These are phyloP conservation scores for Hypoxylon sp. DNA, from an alignment of 2,329 filamentous ascomycete genomes.

Conservation along the genomic window DNA sequence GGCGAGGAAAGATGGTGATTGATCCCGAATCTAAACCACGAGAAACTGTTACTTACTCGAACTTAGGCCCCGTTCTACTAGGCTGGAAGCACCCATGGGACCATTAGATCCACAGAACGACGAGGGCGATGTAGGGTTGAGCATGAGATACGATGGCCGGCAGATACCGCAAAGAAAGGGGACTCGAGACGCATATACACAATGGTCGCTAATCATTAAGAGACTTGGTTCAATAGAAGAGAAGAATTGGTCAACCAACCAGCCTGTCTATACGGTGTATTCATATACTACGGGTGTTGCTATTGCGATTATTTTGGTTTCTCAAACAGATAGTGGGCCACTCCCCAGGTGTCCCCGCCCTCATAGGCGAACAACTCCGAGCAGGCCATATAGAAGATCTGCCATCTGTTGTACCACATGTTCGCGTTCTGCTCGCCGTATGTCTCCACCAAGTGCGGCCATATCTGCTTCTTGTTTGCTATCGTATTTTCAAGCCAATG, in stretches of 20 bases:
- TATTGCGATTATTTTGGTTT: slow-evolving; percentile 57
- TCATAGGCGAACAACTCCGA: slow-evolving; percentile 76
- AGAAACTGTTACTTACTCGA: slow-evolving; percentile 42
- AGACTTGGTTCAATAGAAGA: slow-evolving; percentile 24
- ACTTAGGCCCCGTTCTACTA: slow-evolving; percentile 77
- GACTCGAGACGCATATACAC: slow-evolving; percentile 13
- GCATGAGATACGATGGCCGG: slow-evolving; percentile 18
- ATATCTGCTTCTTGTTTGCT: slow-evolving; percentile 69
- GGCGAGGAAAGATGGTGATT: slow-evolving; percentile 89
- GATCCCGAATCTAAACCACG: slow-evolving; percentile 26
- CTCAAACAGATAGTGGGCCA: slow-evolving; percentile 75
- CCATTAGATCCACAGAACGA: slow-evolving; percentile 69
- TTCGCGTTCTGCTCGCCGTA: slow-evolving; percentile 71
- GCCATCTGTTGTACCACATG: slow-evolving; percentile 78
- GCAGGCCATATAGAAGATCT: slow-evolving; percentile 80
- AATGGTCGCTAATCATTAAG: slow-evolving; percentile 12
- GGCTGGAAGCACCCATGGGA: slow-evolving; percentile 98
- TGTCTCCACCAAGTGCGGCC: slow-evolving; percentile 73
- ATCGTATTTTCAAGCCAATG: slow-evolving; percentile 74
- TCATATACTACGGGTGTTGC: slow-evolving; percentile 31
- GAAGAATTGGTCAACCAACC: slow-evolving; percentile 23
- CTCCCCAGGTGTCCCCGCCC: slow-evolving; percentile 76
- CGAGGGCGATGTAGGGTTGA: slow-evolving; percentile 2
- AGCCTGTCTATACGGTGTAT: slow-evolving; percentile 31
- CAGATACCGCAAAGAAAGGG: slow-evolving; percentile 14